phyloP scores from a whole-genome alignment of 2,329 filamentous ascomycete species.

The Fusarium redolens region DNA sequence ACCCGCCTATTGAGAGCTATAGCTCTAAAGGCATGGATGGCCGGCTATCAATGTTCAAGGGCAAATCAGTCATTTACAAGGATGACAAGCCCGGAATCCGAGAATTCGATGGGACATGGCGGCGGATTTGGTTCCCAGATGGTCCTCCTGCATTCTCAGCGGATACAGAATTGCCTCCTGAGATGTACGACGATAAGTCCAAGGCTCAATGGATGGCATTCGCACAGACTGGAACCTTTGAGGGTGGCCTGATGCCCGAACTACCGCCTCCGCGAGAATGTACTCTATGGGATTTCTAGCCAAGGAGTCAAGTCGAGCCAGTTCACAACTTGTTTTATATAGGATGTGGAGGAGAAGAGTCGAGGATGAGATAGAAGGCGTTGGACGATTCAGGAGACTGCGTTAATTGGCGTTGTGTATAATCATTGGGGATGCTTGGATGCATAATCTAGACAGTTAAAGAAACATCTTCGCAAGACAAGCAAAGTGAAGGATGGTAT shows the following conservation, averaged over 20 bases:
- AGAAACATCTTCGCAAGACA: background rate
- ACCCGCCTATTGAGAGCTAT: slow-evolving; percentile 59
- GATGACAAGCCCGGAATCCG: slow-evolving; percentile 59
- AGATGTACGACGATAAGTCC: slow-evolving; percentile 68
- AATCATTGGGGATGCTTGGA: slow-evolving; percentile 8
- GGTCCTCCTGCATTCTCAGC: slow-evolving; percentile 73
- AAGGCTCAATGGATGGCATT: slow-evolving; percentile 74
- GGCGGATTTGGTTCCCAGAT: slow-evolving; percentile 78
- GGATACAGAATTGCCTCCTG: slow-evolving; percentile 70
- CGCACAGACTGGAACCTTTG: slow-evolving; percentile 73
- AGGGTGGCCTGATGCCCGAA: slow-evolving; percentile 77
- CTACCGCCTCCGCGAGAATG: slow-evolving; percentile 83
- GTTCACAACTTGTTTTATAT: slow-evolving; percentile 70
- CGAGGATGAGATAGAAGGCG: slow-evolving; percentile 18
- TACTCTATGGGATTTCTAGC: slow-evolving; percentile 76
- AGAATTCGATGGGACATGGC: slow-evolving; percentile 65
- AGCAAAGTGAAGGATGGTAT: background rate
- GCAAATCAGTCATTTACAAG: slow-evolving; percentile 70
- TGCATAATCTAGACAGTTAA: slow-evolving; percentile 21
- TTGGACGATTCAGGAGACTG: slow-evolving; percentile 34
- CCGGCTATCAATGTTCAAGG: slow-evolving; percentile 69
- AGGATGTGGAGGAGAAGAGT: slow-evolving; percentile 56
- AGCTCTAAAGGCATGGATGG: slow-evolving; percentile 56
- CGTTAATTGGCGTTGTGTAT: slow-evolving; percentile 34
- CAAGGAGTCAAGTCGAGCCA: background rate